Conservation (phyloP, 768 basidiomycete genomes). For the Phaffia tasmanica region DNA sequence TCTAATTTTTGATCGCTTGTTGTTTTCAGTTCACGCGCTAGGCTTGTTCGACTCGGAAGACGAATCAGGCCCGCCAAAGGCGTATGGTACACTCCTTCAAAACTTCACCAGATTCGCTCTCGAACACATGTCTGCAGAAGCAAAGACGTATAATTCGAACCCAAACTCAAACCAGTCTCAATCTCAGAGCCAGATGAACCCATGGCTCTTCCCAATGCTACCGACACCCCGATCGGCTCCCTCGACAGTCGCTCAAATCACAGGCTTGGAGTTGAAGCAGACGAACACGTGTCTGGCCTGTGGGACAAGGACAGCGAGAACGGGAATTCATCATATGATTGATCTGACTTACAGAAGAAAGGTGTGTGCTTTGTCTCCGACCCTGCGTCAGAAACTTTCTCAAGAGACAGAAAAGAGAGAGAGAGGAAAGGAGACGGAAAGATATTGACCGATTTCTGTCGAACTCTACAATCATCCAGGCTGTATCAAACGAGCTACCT, state of each 20-base stretch:
- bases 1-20: neutral
- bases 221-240: constrained; percentile 40
- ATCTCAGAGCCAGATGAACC: constrained; percentile 45
- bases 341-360: constrained; percentile 80
- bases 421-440: neutral
- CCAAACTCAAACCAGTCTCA: too few relatives aligned
- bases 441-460: neutral
- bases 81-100: constrained; percentile 83
- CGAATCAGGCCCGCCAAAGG: constrained; percentile 52
- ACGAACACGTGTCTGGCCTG: constrained; percentile 65
- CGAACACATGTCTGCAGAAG: constrained; percentile 69
- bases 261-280: constrained; percentile 69
- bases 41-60: constrained; percentile 81
- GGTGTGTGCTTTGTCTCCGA: constrained; percentile 35
- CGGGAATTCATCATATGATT: constrained; percentile 66
- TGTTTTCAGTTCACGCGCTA: constrained; percentile 49
- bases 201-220: constrained; percentile 41
- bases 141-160: constrained; percentile 42
- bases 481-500: constrained; percentile 35
- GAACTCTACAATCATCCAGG: constrained; percentile 23
- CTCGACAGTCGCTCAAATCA: constrained; percentile 71
- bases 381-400: constrained; percentile 39
- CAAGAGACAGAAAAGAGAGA: neutral
- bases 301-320: constrained; percentile 58
- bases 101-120: constrained; percentile 87